Base-by-base conservation (phyloP, 106 monocot species). In the Posidonia australis region DNA sequence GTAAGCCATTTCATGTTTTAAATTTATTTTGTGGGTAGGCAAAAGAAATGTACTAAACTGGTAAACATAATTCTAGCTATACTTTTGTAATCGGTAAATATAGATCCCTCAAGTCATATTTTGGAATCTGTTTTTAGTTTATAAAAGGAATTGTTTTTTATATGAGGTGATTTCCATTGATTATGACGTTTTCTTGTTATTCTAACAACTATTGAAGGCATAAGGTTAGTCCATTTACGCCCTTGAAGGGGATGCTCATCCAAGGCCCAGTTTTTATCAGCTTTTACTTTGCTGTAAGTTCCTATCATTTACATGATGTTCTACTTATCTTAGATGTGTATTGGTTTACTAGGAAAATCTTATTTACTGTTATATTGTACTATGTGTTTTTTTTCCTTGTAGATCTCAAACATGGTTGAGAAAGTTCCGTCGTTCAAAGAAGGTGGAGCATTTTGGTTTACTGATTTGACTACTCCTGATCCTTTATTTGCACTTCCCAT, bases 361-460 rank as follows among this genome's bases (percentile, higher is more conserved):
- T n/a, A n/a, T n/a, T n/a, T n/a, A n/a, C n/a, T n/a, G n/a, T 26
- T 26, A 16, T 10, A 12, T 18, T 32, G 11, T 32, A 51, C 5
- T 51, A n/a, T 62, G 11, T 18, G n/a, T 63, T 18, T 28, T 63
- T 36, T 51, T 53, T 60, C 55, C 42, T 68, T 73, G 44, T 72
- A 98, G 98, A 98, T 98, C 51, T 73, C 84, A 59, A 98, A 91
- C 46, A 91, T 98, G 98, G 85, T 88, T 65, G 85, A 98, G 68
- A 98, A 98, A 77, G 98, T 98, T 42, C 98, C 98, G 44, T 91
- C 91, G 65, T 76, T 98, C 62, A 98, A 91, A 80, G 83, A 67
- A 54, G 98, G 98, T 28, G 98, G 98, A 57, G 75, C 74, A 58
- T 77, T 71, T 41, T 98, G 98, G 98, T 98, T 98, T 71, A 88